These are phyloP conservation scores for Crithidia mellificae DNA, from an alignment of 208 protist species.

Conservation along the genomic window DNA sequence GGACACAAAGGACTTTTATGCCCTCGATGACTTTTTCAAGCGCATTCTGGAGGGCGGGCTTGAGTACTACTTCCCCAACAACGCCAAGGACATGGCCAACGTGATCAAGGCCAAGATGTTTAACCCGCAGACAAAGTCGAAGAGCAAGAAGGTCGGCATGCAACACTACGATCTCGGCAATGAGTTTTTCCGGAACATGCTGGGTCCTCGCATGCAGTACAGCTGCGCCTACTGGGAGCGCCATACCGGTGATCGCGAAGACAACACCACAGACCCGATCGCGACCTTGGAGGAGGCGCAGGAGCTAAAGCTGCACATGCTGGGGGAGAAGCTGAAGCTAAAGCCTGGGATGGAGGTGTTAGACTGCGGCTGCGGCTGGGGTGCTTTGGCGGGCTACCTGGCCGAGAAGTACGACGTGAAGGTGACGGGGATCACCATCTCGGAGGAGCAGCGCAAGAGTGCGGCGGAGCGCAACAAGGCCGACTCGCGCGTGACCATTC, in stretches of 20 bases:
- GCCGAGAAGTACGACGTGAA: slow-evolving; percentile 60
- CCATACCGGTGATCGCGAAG: slow-evolving; percentile 22
- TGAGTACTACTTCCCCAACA: slow-evolving; percentile 72
- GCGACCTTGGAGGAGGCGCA: slow-evolving; percentile 72
- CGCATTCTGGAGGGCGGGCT: slow-evolving; percentile 38
- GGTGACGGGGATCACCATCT: slow-evolving; percentile 79
- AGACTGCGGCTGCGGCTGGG: slow-evolving; percentile 85
- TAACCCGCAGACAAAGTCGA: slow-evolving; percentile 56
- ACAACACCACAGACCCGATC: slow-evolving; percentile 22
- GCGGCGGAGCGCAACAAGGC: slow-evolving; percentile 37
- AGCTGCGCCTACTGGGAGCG: slow-evolving; percentile 67
- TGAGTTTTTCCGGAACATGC: slow-evolving; percentile 69
- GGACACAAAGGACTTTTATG: slow-evolving; percentile 59
- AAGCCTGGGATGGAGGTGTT: slow-evolving; percentile 65
- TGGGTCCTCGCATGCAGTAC: slow-evolving; percentile 79
- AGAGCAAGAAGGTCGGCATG: slow-evolving; percentile 55
- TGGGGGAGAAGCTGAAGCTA: slow-evolving; percentile 75
- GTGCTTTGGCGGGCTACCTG: slow-evolving; percentile 59
- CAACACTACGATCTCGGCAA: slow-evolving; percentile 81
- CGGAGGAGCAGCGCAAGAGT: slow-evolving; percentile 48
- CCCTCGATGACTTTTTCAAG: slow-evolving; percentile 50
- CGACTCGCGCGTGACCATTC: slow-evolving; percentile 44
- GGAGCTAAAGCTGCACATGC: slow-evolving; percentile 68
- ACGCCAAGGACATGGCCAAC: slow-evolving; percentile 53
- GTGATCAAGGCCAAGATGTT: slow-evolving; percentile 47